Base-by-base conservation (phyloP, 140 eudicot species). In the Cichorium intybus region DNA sequence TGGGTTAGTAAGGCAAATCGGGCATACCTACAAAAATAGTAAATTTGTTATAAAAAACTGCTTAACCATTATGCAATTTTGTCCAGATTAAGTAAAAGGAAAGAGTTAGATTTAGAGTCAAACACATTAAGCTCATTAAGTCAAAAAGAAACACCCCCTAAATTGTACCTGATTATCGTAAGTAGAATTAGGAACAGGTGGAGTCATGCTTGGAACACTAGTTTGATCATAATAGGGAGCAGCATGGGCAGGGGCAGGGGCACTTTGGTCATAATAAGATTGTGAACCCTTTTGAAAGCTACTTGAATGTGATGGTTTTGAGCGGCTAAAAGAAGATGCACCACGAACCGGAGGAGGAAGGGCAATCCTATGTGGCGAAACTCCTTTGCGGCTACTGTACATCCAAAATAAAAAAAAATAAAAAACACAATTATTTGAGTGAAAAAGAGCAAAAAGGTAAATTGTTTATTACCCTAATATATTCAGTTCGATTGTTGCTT, bases 401-500 rank as follows among this genome's bases (percentile, higher is more conserved):
- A 70, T 24, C 22, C 43, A 50, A 28, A 28, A 22, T 11, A n/a
- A 11, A 28, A 21, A 9, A 10, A 10, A 33, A 56, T n/a, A n/a
- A 46, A 18, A 0, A 62, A 72, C 4, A 10, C 14, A 16, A 37
- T 11, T 0, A 28, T 28, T 10, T 50, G 23, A 53, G 26, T 52
- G 18, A 53, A 10, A 10, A 41, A 43, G 9, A 66, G 35, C 14
- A 56, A 27, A 41, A 28, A 10, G 56, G 22, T 5, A 43, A 10
- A 8, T 20, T 1, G 35, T 27, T 1, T 16, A 46, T 80, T 85
- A 93, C 99, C 99, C 99, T 69, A 93, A 75, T 66, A 93, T 55
- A 67, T 79, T 76, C 68, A 88, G 90, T 81, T 93, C 99, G 49
- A 93, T 75, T 12, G 99, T 88, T 68, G 99, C 99, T 61, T 83